Percentiles rank a stretch among this genome's conserved stretches.
phyloP scores from a whole-genome alignment of 2,329 filamentous ascomycete genomes.

The Fusarium nurragi region DNA sequence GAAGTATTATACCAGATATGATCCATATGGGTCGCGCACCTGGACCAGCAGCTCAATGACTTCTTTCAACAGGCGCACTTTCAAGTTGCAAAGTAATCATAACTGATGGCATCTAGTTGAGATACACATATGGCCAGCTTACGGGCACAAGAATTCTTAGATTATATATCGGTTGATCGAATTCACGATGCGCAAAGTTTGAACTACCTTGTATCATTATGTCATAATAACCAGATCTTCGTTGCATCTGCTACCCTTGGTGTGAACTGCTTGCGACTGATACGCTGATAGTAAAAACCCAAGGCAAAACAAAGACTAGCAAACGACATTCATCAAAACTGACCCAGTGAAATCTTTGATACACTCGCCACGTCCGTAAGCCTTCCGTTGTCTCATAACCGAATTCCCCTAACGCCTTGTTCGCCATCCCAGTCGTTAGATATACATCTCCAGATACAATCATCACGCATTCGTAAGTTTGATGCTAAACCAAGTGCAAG shows the following conservation, averaged over 20 bases:
- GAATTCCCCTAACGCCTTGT: conserved; percentile 22
- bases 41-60: no score
- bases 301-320: neutral
- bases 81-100: no score
- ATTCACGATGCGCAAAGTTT: neutral
- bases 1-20: no score
- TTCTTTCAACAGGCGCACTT: no score
- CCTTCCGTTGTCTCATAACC: conserved; percentile 1
- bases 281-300: neutral
- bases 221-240: neutral
- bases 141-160: no score
- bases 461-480: neutral
- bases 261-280: neutral
- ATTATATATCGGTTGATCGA: neutral
- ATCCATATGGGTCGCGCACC: no score
- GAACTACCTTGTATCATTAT: neutral
- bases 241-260: neutral
- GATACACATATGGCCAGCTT: neutral
- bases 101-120: no score
- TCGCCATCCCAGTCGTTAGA: conserved; percentile 30
- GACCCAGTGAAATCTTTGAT: neutral
- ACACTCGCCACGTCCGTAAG: conserved; percentile 13
- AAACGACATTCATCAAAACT: neutral
- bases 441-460: conserved; percentile 17
- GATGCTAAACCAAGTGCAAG: neutral